Percentiles rank a stretch among this genome's conserved stretches.
Evolutionary conservation across 805 yeast genomes (phyloP).

Genomic region (Pichia heedii): DNA sequence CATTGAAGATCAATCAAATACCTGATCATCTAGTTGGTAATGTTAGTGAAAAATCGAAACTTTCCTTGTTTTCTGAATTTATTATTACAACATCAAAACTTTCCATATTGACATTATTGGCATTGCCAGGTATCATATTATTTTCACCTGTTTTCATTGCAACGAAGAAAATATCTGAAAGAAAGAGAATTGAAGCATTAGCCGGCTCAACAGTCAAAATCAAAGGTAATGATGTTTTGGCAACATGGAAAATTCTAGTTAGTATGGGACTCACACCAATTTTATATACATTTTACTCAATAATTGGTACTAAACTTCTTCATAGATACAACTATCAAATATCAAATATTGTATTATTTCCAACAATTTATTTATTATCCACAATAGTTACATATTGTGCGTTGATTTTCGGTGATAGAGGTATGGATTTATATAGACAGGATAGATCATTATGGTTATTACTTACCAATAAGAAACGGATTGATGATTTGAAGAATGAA

Average conservation of each 20-base stretch:
- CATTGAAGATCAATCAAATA: slow-evolving; percentile 37
- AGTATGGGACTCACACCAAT: slow-evolving; percentile 85
- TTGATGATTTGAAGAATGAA: slow-evolving; percentile 48
- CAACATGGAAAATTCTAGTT: slow-evolving; percentile 93
- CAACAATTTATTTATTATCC: slow-evolving; percentile 53
- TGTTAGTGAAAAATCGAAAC: slow-evolving; percentile 20
- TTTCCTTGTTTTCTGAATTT: slow-evolving; percentile 19
- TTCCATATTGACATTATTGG: slow-evolving; percentile 45
- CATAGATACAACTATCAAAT: slow-evolving; percentile 16
- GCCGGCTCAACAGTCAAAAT: slow-evolving; percentile 85
- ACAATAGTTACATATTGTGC: slow-evolving; percentile 83
- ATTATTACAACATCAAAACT: slow-evolving; percentile 35
- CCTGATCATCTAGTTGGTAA: slow-evolving; percentile 56
- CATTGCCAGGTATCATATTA: slow-evolving; percentile 81
- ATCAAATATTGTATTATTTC: slow-evolving; percentile 22
- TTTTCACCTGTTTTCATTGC: slow-evolving; percentile 83
- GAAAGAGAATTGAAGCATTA: slow-evolving; percentile 70
- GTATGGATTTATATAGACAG: slow-evolving; percentile 80
- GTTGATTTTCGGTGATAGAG: slow-evolving; percentile 82
- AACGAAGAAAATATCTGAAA: slow-evolving; percentile 62
- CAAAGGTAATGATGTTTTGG: slow-evolving; percentile 87
- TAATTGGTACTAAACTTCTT: slow-evolving; percentile 39
- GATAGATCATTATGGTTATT: slow-evolving; percentile 71
- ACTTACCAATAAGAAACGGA: slow-evolving; percentile 46
- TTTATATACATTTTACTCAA: slow-evolving; percentile 72